phyloP scores from a whole-genome alignment of 192 early-diverging fungal genomes.

The Backusella liffmaniae region DNA sequence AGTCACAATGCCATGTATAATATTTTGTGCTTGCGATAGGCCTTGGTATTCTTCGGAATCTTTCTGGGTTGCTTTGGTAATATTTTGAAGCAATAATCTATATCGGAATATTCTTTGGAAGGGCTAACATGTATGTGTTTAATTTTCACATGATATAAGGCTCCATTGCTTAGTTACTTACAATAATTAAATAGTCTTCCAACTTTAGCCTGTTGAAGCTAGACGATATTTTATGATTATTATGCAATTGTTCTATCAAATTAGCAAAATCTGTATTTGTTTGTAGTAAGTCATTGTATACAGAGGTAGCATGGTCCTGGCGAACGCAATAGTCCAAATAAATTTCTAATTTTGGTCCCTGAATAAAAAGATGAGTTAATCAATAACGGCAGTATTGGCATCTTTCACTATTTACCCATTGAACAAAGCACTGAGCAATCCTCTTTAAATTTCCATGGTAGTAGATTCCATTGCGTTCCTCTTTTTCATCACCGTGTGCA shows the following conservation, averaged over 20 bases:
- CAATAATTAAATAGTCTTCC: constrained; percentile 37
- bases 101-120: constrained; percentile 94
- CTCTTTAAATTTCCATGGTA: constrained; percentile 21
- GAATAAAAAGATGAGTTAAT: not conserved
- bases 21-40: constrained; percentile 32
- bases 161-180: not conserved
- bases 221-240: constrained; percentile 2
- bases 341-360: constrained; percentile 25
- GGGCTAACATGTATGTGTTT: constrained; percentile 46
- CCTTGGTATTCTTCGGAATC: constrained; percentile 34
- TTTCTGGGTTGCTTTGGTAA: constrained; percentile 51
- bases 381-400: not conserved
- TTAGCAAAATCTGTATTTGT: constrained; percentile 19
- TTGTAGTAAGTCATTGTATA: constrained; percentile 21
- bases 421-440: constrained; percentile 30
- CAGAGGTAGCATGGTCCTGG: constrained; percentile 21
- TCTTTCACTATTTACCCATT: constrained; percentile 21
- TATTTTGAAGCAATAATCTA: constrained; percentile 70
- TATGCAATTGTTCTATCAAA: constrained; percentile 18
- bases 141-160: not conserved
- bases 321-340: constrained; percentile 29
- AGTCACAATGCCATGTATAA: constrained; percentile 38
- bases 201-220: constrained; percentile 22
- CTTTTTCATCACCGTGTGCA: constrained; percentile 15
- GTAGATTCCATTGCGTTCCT: not conserved